A percentile compares a stretch with the other conserved stretches of the same genome.
Conservation (phyloP, 805 yeast species). For the Ogataea polymorpha region DNA sequence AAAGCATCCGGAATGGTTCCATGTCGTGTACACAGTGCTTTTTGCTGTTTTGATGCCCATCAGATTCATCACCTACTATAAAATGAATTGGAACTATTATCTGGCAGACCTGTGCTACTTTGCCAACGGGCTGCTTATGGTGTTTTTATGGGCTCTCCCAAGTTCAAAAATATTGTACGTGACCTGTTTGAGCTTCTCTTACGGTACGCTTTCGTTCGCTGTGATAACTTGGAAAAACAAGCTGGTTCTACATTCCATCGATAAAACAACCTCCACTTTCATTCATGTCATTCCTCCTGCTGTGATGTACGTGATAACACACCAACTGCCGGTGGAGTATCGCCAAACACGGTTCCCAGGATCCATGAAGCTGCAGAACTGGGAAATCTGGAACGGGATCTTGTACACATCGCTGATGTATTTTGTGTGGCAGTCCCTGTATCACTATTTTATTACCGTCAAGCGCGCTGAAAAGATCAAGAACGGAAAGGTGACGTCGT, state of each 20-base stretch:
- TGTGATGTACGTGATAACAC: constrained; percentile 82
- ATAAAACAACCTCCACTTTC: constrained; percentile 86
- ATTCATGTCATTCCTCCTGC: constrained; percentile 91
- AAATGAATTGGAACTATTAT: constrained; percentile 76
- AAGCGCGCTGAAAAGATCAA: constrained; percentile 74
- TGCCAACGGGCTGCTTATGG: constrained; percentile 67
- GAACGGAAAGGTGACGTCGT: constrained; percentile 83
- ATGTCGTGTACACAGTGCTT: constrained; percentile 64
- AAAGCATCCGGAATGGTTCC: constrained; percentile 71
- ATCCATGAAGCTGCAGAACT: constrained; percentile 60
- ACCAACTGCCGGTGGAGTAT: constrained; percentile 55
- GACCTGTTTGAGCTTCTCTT: constrained; percentile 79
- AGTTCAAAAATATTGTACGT: constrained; percentile 67
- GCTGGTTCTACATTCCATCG: constrained; percentile 84
- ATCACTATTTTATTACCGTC: constrained; percentile 90
- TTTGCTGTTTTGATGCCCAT: constrained; percentile 73
- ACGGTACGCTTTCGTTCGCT: constrained; percentile 90
- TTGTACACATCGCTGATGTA: constrained; percentile 78
- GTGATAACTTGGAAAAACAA: constrained; percentile 96
- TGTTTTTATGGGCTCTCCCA: constrained; percentile 84
- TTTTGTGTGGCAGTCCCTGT: constrained; percentile 83
- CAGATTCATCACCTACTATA: constrained; percentile 77
- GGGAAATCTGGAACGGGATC: constrained; percentile 72
- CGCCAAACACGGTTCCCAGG: constrained; percentile 71
- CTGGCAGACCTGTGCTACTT: constrained; percentile 92